Evolutionary conservation across 352 stramenopile species (phyloP), one percentile per base, ranked within the genome.

Genomic region (Albugo candida): DNA sequence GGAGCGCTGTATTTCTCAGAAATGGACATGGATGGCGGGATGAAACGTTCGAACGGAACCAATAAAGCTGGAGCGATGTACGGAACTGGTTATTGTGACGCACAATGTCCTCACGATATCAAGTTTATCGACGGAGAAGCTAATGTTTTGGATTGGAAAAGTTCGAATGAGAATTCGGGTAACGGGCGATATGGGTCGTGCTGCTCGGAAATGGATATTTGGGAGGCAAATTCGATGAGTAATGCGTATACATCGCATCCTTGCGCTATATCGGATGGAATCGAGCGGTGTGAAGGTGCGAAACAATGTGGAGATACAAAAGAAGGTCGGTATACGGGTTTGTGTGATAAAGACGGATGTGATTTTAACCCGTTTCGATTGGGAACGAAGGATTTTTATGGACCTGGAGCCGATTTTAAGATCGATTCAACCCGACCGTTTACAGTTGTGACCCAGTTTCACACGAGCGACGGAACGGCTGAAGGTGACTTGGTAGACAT

Each of bases 41-140:
- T 24, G 20, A 24, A 20, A 43, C 21, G 43, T 10, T n/a, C 19
- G 2, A 43, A 24, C 19, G 17, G 14, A 6, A 18, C 13, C 5
- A 54, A 54, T 45, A 19, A 34, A 13, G 48, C 48, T 2, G 70
- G 70, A n/a, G 73, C 73, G 0, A 55, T 53, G 5, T 80, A 79
- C 52, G 73, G 70, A 17, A 85, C 73, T 10, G 73, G 73, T 2
- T 85, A 83, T 48, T 85, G 73, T 38, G 73, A 83, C 36, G 70
- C 70, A 11, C 73, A 85, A 37, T 85, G 70, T 49, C 73, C 68
- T 0, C 60, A 68, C 36, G 68, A 81, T 52, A 64, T 85, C 61
- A 85, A 83, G 65, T 85, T 81, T 52, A 79, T 85, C 54, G 65
- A 83, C 34, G 73, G 73, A 34, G 73, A 81, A 27, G 73, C 70